Evolutionary conservation across 306 rosid species (phyloP), one percentile per base, ranked within the genome.

Genomic region (Lithocarpus polystachyus): DNA sequence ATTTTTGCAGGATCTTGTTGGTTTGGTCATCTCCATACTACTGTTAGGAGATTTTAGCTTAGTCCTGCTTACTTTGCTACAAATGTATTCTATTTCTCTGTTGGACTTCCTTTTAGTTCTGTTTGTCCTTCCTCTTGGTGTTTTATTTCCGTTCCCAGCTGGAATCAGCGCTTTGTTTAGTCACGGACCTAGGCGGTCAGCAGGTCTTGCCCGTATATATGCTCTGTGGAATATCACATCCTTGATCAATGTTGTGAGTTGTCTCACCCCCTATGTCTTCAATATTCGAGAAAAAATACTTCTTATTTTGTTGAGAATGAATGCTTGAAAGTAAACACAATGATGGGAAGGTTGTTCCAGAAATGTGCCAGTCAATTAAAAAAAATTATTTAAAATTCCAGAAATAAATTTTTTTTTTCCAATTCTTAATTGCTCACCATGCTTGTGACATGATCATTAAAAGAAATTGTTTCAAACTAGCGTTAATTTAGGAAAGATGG

Each of bases 221-320:
- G 99, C 98, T 77, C 74, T 95, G 70, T 95, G 99, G 99, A 95
- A 95, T 80, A 81, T 95, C 75, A 89, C 95, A n/a, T 95, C 99
- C 84, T 80, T 95, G 84, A 92, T 91, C 80, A 92, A 93, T 82
- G 98, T 95, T 77, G 99, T 95, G 86, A 85, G 99, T 91, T 86
- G 19, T 82, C 74, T 72, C 35, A 74, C 71, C 75, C 45, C 45
- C 45, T 8, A 9, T 37, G 45, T 60, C 15, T 72, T 73, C 56
- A 60, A 69, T 31, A 33, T 75, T 68, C 26, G n/a, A 35, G 52
- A 68, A 67, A 33, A 22, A 33, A 20, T 23, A 67, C 51, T 40
- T 40, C 45, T 2, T 40, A 40, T 40, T 40, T 40, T 8, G 45
- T 35, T 24, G 37, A 68, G 52, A 68, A 67, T 9, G 24, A 33